Conservation (phyloP, 1,284 basidiomycete species). For the Ceratobasidium sp. region DNA sequence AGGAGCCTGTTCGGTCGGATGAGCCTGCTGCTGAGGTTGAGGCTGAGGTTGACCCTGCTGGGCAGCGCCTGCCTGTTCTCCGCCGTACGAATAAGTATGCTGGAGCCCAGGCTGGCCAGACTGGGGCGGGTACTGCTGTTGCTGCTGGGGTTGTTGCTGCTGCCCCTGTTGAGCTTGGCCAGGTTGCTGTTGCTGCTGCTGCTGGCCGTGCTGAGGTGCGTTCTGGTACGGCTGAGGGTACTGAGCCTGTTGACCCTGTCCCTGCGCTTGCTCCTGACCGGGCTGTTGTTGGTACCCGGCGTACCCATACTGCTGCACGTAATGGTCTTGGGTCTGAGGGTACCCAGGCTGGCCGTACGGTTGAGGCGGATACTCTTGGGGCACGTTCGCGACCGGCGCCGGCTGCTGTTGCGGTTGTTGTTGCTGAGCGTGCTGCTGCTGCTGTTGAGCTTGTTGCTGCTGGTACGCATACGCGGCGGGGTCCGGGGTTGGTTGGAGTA, state of each 20-base stretch:
- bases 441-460: slow-evolving; percentile 28
- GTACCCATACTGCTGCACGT: slow-evolving; percentile 13
- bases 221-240: neutral
- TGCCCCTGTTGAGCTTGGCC: slow-evolving; percentile 15
- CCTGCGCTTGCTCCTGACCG: slow-evolving; percentile 23
- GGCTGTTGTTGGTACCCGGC: slow-evolving; percentile 8
- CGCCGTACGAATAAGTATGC: no score
- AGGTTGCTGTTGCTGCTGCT: slow-evolving; percentile 7
- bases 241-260: neutral
- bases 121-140: slow-evolving; percentile 4
- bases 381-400: slow-evolving; percentile 12
- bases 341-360: slow-evolving; percentile 55
- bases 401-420: neutral
- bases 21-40: slow-evolving; percentile 50
- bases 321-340: slow-evolving; percentile 3
- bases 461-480: slow-evolving; percentile 52
- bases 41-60: slow-evolving; percentile 56
- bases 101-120: neutral
- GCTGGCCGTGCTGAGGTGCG: neutral
- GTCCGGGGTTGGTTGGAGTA: slow-evolving; percentile 58
- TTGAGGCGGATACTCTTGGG: slow-evolving; percentile 40
- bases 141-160: slow-evolving; percentile 37
- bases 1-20: slow-evolving; percentile 22
- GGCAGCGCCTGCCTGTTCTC: no score
- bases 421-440: neutral